A percentile compares a stretch with the other conserved stretches of the same genome.
phyloP scores from a whole-genome alignment of 108 stramenopile genomes.

The Bacterosira constricta region DNA sequence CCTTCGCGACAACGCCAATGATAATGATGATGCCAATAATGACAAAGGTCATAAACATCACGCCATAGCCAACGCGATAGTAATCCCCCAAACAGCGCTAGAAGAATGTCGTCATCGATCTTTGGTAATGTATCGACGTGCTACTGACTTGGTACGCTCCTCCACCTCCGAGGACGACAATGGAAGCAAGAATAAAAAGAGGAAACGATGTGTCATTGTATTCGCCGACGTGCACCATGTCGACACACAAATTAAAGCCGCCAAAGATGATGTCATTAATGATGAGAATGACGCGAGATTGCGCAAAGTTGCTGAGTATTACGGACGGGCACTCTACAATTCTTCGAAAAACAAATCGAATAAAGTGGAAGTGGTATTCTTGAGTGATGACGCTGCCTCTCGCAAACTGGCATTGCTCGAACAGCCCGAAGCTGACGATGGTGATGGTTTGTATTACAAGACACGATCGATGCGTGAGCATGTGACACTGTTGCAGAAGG shows the following conservation, averaged over 20 bases:
- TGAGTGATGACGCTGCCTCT: conserved; percentile 78
- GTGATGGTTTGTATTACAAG: conserved; percentile 30
- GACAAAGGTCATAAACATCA: conserved; percentile 6
- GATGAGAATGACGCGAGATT: conserved; percentile 85
- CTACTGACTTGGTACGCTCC: conserved; percentile 66
- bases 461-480: conserved; percentile 64
- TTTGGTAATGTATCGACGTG: conserved; percentile 74
- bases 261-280: conserved; percentile 45
- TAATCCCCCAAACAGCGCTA: conserved; percentile 85
- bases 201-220: conserved; percentile 57
- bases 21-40: neutral
- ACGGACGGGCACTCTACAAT: conserved; percentile 54
- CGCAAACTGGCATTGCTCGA: conserved; percentile 53
- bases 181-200: conserved; percentile 4
- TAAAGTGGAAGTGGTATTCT: conserved; percentile 63
- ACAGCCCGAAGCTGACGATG: conserved; percentile 6
- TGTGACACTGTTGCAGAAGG: conserved; percentile 63
- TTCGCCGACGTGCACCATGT: conserved; percentile 85
- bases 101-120: conserved; percentile 77
- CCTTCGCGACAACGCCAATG: conserved; percentile 18
- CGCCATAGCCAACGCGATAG: conserved; percentile 70
- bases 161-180: conserved; percentile 38
- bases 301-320: conserved; percentile 71
- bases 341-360: conserved; percentile 8
- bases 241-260: conserved; percentile 54